Conservation (phyloP, 352 stramenopile species). For the Pythium biforme region DNA sequence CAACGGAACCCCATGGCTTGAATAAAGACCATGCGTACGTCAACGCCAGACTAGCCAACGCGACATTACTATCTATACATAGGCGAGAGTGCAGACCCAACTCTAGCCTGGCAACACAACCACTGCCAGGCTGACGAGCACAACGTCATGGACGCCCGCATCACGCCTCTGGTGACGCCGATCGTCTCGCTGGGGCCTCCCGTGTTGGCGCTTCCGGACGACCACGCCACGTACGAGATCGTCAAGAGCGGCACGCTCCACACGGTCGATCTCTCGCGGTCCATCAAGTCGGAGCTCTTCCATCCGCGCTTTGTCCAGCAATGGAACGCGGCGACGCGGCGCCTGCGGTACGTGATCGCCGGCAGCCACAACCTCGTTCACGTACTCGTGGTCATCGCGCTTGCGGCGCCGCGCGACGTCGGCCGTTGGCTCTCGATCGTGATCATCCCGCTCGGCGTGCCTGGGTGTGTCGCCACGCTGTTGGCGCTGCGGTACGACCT, state of each 20-base stretch:
- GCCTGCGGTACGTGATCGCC: slow-evolving; percentile 3
- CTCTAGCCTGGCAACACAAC: too few relatives aligned
- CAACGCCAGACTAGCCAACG: too few relatives aligned
- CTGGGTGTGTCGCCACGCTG: not conserved
- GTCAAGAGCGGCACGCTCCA: not conserved
- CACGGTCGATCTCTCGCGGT: slow-evolving; percentile 11
- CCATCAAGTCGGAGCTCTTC: slow-evolving; percentile 10
- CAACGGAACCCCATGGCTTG: too few relatives aligned
- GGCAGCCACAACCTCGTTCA: slow-evolving; percentile 2
- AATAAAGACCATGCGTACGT: too few relatives aligned
- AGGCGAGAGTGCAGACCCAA: too few relatives aligned
- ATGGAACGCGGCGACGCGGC: slow-evolving; percentile 2
- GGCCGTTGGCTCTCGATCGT: not conserved
- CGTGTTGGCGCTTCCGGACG: too few relatives aligned
- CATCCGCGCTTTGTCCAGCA: not conserved
- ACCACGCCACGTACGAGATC: slow-evolving; percentile 5
- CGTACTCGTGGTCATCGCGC: slow-evolving; percentile 5
- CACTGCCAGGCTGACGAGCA: too few relatives aligned
- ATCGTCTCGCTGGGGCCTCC: not conserved
- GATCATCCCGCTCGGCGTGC: slow-evolving; percentile 2
- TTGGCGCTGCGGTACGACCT: slow-evolving; percentile 29
- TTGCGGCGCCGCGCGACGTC: not conserved
- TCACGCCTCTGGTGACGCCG: too few relatives aligned
- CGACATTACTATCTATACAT: too few relatives aligned
- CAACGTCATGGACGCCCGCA: too few relatives aligned